Conservation (phyloP, 805 yeast species). For the Kluyveromyces nonfermentans region DNA sequence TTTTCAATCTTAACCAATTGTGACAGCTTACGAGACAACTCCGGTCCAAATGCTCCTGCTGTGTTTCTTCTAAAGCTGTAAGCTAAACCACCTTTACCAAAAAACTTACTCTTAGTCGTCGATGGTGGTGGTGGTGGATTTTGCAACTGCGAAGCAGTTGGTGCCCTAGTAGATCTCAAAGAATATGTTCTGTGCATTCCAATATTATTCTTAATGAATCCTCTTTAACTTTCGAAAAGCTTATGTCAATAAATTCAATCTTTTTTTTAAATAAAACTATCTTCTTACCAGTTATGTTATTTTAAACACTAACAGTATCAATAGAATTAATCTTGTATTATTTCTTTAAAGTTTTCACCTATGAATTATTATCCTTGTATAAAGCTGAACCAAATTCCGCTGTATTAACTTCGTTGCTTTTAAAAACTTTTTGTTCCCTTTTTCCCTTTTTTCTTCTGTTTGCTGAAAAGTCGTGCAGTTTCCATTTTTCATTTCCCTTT, state of each 20-base stretch:
- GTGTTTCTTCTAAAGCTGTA: conserved; percentile 57
- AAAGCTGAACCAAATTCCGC: too few relatives aligned
- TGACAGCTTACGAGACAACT: conserved; percentile 63
- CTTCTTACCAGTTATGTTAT: too few relatives aligned
- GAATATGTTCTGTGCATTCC: conserved; percentile 97
- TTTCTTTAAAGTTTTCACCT: neutral
- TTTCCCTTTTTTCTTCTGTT: neutral
- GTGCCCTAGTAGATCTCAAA: conserved; percentile 88
- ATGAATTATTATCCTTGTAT: too few relatives aligned
- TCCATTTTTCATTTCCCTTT: neutral
- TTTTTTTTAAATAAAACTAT: too few relatives aligned
- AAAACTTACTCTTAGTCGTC: conserved; percentile 74
- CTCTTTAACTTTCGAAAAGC: neutral
- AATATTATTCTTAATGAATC: conserved; percentile 8
- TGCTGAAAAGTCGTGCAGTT: neutral
- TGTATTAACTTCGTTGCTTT: neutral
- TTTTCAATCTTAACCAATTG: conserved; percentile 74
- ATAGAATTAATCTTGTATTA: neutral
- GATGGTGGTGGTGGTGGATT: conserved; percentile 93
- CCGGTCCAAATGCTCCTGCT: conserved; percentile 78
- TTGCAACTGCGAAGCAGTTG: conserved; percentile 92
- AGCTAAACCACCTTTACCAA: conserved; percentile 65
- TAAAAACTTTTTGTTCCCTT: neutral
- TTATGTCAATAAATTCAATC: too few relatives aligned
- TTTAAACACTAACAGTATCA: neutral